Percentiles rank a stretch among this genome's conserved stretches.
Conservation (phyloP, 2,329 filamentous ascomycete species). For the Drechslera avenae region DNA sequence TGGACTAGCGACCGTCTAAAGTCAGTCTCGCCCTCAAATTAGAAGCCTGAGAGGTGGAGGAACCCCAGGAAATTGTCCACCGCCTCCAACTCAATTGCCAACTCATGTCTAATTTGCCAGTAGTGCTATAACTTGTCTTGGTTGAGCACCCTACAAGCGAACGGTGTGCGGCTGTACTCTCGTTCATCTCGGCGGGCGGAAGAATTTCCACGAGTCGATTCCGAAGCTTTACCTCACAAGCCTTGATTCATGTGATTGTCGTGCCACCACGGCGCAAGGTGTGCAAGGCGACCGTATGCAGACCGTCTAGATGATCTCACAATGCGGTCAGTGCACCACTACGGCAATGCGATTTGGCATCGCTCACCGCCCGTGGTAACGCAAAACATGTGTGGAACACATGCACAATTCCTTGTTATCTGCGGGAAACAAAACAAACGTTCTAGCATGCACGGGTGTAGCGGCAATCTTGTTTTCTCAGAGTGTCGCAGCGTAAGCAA, state of each 20-base stretch:
- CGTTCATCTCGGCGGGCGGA: conserved; percentile 3
- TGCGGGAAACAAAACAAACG: neutral
- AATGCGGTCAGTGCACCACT: neutral
- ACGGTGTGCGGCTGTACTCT: neutral
- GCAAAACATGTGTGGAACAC: neutral
- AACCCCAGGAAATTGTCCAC: too few species aligned
- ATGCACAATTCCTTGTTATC: neutral
- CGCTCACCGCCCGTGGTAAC: neutral
- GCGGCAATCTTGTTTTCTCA: conserved; percentile 1
- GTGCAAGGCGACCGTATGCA: neutral
- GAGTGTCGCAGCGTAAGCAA: conserved; percentile 8
- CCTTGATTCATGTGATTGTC: neutral
- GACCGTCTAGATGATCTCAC: neutral
- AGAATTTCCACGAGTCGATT: conserved; percentile 11
- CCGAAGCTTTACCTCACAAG: neutral
- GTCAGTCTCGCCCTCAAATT: too few species aligned
- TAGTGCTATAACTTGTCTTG: conserved; percentile 1
- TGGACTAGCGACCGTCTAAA: too few species aligned
- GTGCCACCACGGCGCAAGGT: neutral
- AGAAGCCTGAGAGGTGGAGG: too few species aligned
- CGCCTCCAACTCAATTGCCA: too few species aligned
- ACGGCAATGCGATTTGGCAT: neutral
- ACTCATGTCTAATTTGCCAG: neutral
- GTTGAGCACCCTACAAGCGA: neutral
- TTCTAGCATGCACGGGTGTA: neutral